Base-by-base conservation (phyloP, 2,329 filamentous ascomycete genomes). In the Alternaria consortialis region DNA sequence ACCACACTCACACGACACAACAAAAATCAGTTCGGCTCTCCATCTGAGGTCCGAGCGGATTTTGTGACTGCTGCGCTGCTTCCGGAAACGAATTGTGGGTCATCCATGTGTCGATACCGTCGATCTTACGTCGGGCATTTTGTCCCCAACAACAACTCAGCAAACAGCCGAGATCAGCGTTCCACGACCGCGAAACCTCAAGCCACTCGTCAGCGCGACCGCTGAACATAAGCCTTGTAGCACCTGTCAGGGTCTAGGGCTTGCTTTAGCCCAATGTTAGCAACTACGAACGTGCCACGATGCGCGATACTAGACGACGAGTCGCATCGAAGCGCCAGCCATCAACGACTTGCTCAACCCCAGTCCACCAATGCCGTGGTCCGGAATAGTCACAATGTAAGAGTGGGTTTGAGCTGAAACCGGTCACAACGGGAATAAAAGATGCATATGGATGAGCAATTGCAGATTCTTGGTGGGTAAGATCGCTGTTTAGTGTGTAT, bases 41-140 rank as follows among this genome's bases (percentile, higher is more conserved):
- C 47, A 44, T n/a, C 37, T 42, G 37, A 31, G 29, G 39, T 34
- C 54, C 46, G 37, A 43, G 23, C 27, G 52, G 17, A 27, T 7
- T 48, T 17, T 57, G 29, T 46, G 17, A 17, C 46, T 32, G 25
- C n/a, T 52, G 37, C 29, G 27, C 27, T 32, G 17, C 32, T 42
- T 43, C 17, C 42, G 29, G 46, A 34, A 40, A 32, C 31, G 23
- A 43, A 23, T n/a, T 50, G 31, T 40, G 55, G 55, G n/a, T 27
- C 39, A 29, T 43, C 31, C 39, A 7, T 25, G 29, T 11, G 54
- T 36, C 55, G 55, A 53, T 34, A 31, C 31, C 17, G 46, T 31
- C 31, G 31, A 57, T 57, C 55, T 57, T 9, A 34, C 55, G 31
- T 57, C 47, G 37, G 48, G n/a, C 46, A 53, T 52, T 57, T 40